Conservation (phyloP, 2,329 filamentous ascomycete genomes). For the Penicillium aurantiogriseum region DNA sequence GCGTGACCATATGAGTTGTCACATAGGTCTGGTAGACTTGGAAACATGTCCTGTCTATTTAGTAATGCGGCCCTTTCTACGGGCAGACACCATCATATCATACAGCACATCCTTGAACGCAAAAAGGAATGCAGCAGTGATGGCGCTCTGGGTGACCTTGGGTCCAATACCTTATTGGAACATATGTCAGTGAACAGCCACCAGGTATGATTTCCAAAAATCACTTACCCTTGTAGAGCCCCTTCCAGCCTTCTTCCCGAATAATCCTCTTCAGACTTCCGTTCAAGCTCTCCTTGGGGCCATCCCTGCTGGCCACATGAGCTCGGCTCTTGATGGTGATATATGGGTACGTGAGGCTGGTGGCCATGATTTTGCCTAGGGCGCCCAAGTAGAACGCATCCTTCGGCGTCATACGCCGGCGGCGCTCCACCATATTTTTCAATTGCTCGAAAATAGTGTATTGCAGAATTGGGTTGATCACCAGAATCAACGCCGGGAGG, state of each 20-base stretch:
- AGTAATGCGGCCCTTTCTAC: constrained; percentile 31
- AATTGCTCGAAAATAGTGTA: constrained; percentile 99
- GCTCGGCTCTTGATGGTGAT: constrained; percentile 98
- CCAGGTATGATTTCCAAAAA: neutral
- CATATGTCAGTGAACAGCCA: neutral
- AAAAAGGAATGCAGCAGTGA: constrained; percentile 94
- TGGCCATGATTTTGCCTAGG: constrained; percentile 90
- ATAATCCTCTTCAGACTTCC: constrained; percentile 76
- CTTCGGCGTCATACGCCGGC: constrained; percentile 72
- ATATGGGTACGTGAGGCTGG: constrained; percentile 92
- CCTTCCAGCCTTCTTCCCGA: constrained; percentile 83
- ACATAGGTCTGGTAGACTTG: neutral
- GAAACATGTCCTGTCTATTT: constrained; percentile 25
- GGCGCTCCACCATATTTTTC: constrained; percentile 84
- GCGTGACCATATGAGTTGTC: neutral
- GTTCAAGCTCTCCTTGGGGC: constrained; percentile 77
- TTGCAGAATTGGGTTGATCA: constrained; percentile 97
- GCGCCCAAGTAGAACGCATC: constrained; percentile 91
- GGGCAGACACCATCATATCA: constrained; percentile 50
- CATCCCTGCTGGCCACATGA: constrained; percentile 78
- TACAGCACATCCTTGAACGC: constrained; percentile 98
- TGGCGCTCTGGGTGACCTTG: constrained; percentile 94
- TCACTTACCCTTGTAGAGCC: constrained; percentile 84
- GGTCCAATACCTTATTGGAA: constrained; percentile 73
- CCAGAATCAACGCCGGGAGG: constrained; percentile 84